phyloP scores from a whole-genome alignment of 345 rosid species.

The Acer campestre region DNA sequence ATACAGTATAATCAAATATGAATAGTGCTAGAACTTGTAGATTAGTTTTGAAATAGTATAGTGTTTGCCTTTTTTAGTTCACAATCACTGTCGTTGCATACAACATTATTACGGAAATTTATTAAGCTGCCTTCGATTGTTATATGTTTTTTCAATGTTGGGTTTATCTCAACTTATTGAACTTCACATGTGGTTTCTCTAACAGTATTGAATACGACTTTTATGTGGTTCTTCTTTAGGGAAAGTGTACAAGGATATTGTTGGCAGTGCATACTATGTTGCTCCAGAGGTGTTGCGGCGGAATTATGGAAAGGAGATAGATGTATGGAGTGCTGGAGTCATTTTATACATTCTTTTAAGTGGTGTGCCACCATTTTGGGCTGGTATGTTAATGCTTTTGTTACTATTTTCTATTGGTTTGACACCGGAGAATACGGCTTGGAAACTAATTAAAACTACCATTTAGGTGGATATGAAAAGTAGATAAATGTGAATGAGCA shows the following conservation, averaged over 20 bases:
- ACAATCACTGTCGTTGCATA: not conserved
- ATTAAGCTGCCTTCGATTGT: not conserved
- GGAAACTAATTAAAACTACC: not conserved
- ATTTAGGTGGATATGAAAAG: not conserved
- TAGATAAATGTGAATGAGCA: not conserved
- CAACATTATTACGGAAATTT: not conserved
- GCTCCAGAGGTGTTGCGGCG: constrained; percentile 86
- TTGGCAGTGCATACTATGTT: constrained; percentile 85
- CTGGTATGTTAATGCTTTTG: constrained; percentile 46
- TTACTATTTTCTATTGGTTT: not conserved
- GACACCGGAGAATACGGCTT: not conserved
- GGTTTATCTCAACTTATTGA: too few relatives aligned
- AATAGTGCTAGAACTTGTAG: constrained; percentile 4
- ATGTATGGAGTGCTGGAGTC: constrained; percentile 94
- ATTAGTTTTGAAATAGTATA: too few relatives aligned
- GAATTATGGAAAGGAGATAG: constrained; percentile 85
- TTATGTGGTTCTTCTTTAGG: constrained; percentile 40
- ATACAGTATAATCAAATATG: not conserved
- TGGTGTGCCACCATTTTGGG: constrained; percentile 96
- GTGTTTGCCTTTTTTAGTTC: not conserved
- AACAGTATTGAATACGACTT: not conserved
- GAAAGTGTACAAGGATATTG: constrained; percentile 59
- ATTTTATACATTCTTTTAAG: constrained; percentile 91
- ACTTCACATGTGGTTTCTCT: too few relatives aligned
- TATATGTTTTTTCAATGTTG: too few relatives aligned